A percentile compares a stretch with the other conserved stretches of the same genome.
Evolutionary conservation across 1,139 yeast genomes (phyloP).

Genomic region (Magnusiomyces tetraspermus): DNA sequence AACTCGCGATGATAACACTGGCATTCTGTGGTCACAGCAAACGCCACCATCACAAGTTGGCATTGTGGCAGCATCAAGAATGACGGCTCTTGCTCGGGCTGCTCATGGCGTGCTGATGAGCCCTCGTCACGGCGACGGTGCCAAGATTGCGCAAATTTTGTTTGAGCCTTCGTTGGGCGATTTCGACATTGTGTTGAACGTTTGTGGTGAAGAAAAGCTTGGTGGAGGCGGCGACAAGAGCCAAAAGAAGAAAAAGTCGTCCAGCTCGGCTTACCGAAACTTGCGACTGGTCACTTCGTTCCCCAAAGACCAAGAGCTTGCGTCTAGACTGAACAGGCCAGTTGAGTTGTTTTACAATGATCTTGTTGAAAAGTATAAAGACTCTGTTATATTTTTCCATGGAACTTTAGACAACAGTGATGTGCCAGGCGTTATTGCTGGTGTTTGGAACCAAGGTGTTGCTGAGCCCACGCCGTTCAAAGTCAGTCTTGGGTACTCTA

Average conservation of each 20-base stretch:
- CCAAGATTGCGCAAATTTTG: slow-evolving; percentile 40
- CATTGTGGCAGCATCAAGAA: slow-evolving; percentile 60
- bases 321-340: slow-evolving; percentile 2
- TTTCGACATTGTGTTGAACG: slow-evolving; percentile 66
- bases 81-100: slow-evolving; percentile 78
- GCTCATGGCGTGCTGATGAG: slow-evolving; percentile 47
- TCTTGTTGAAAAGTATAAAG: slow-evolving; percentile 33
- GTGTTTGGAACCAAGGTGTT: slow-evolving; percentile 64
- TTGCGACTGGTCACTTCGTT: slow-evolving; percentile 29
- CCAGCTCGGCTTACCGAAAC: slow-evolving; percentile 48
- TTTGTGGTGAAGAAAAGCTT: slow-evolving; percentile 26
- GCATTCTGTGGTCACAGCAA: slow-evolving; percentile 70
- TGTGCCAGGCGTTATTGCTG: slow-evolving; percentile 52
- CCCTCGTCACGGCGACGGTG: slow-evolving; percentile 34
- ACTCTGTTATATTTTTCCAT: slow-evolving; percentile 46
- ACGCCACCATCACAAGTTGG: slow-evolving; percentile 48
- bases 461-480: slow-evolving; percentile 51
- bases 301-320: slow-evolving; percentile 12
- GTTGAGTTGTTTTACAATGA: slow-evolving; percentile 27
- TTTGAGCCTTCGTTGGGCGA: slow-evolving; percentile 78
- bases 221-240: no score
- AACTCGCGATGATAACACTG: slow-evolving; percentile 72
- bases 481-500: slow-evolving; percentile 69
- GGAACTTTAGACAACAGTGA: slow-evolving; percentile 19
- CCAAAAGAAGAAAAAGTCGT: slow-evolving; percentile 3